Conservation (phyloP, 2,329 filamentous ascomycete genomes). For the Ustulina deusta region DNA sequence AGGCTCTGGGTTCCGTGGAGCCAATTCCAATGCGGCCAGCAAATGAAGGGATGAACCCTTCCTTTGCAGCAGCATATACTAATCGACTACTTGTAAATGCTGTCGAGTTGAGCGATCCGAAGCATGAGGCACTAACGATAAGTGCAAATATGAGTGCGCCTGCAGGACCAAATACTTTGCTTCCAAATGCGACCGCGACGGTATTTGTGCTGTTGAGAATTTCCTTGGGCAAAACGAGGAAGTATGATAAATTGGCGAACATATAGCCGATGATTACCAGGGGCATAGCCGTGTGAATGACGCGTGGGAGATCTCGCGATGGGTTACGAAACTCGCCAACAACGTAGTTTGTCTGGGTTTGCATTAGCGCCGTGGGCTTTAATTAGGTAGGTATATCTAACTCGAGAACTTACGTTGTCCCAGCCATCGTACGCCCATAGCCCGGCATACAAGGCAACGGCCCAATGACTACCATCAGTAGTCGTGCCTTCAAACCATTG, state of each 20-base stretch:
- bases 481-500: conserved; percentile 92
- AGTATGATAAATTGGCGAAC: conserved; percentile 92
- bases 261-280: conserved; percentile 92
- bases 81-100: conserved; percentile 93
- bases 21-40: conserved; percentile 86
- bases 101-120: conserved; percentile 93
- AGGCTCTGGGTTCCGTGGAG: conserved; percentile 54
- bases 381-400: background rate
- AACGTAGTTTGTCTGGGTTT: conserved; percentile 89
- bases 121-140: conserved; percentile 90
- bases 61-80: conserved; percentile 93
- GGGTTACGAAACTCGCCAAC: conserved; percentile 97
- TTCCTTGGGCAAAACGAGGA: conserved; percentile 86
- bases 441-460: conserved; percentile 92
- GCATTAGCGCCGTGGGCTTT: conserved; percentile 35
- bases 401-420: conserved; percentile 83
- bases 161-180: conserved; percentile 85
- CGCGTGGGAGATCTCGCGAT: conserved; percentile 86
- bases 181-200: conserved; percentile 93
- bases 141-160: conserved; percentile 88
- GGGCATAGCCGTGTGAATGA: conserved; percentile 97
- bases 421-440: conserved; percentile 99
- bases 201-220: conserved; percentile 91
- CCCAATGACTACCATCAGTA: conserved; percentile 84
- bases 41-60: conserved; percentile 87